phyloP scores from a whole-genome alignment of 768 basidiomycete genomes.

The Porphyrellus cyaneotinctus region DNA sequence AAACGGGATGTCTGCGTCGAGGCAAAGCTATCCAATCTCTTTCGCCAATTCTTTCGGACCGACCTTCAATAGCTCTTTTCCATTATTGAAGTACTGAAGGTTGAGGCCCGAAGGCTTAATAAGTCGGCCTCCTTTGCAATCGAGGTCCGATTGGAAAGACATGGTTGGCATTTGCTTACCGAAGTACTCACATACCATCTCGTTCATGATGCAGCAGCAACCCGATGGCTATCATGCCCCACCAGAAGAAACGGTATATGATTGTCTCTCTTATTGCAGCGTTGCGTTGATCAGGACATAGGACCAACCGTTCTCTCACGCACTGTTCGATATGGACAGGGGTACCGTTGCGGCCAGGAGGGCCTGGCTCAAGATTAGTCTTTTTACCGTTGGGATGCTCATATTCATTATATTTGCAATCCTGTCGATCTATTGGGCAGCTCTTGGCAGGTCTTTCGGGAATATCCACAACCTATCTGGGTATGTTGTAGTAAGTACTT shows the following conservation, averaged over 20 bases:
- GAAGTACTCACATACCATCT: neutral
- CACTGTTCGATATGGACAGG: slow-evolving; percentile 26
- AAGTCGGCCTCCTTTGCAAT: slow-evolving; percentile 8
- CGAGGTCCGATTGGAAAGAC: too few relatives aligned
- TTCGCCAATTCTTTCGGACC: neutral
- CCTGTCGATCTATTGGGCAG: slow-evolving; percentile 60
- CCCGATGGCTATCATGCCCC: neutral
- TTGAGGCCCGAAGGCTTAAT: too few relatives aligned
- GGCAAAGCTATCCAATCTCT: neutral
- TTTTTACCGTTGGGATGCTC: slow-evolving; percentile 34
- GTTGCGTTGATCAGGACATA: slow-evolving; percentile 8
- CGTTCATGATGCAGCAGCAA: slow-evolving; percentile 3
- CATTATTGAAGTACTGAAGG: too few relatives aligned
- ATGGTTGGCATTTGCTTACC: neutral
- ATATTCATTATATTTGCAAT: slow-evolving; percentile 45
- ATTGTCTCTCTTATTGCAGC: neutral
- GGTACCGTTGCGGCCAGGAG: slow-evolving; percentile 32
- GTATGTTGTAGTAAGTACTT: slow-evolving; percentile 50
- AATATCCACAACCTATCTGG: slow-evolving; percentile 43
- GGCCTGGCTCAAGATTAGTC: slow-evolving; percentile 40
- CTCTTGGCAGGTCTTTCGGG: slow-evolving; percentile 42
- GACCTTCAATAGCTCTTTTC: slow-evolving; percentile 1
- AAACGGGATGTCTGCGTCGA: neutral
- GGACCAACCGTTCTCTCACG: slow-evolving; percentile 30
- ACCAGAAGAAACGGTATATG: slow-evolving; percentile 10